These are phyloP conservation scores for Senecio squalidus DNA, from an alignment of 140 eudicot species.

Conservation along the genomic window DNA sequence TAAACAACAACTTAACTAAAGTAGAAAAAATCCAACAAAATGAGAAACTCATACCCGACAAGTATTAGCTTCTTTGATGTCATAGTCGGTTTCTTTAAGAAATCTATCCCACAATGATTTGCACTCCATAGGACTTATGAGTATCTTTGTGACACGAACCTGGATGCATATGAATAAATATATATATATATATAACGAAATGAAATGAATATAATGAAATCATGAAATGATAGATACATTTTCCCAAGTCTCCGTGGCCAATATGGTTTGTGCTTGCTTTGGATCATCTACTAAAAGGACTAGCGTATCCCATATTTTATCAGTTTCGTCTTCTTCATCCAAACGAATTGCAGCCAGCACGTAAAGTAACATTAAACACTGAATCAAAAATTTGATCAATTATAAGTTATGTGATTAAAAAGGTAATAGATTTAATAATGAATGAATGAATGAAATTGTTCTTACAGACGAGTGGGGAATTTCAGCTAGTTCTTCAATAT, in stretches of 20 bases:
- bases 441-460: no score
- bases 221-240: conserved; percentile 41
- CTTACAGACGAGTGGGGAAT: conserved; percentile 78
- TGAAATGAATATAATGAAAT: no score
- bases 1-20: no score
- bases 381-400: background rate
- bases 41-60: no score
- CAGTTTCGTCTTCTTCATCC: conserved; percentile 45
- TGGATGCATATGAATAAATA: no score
- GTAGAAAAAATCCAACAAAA: no score
- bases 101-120: no score
- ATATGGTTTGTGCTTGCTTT: conserved; percentile 39
- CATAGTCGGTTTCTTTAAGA: no score
- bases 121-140: no score
- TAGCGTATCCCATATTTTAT: conserved; percentile 48
- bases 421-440: background rate
- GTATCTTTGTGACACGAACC: no score
- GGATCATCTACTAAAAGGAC: conserved; percentile 39
- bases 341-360: conserved; percentile 63
- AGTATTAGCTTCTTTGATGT: no score
- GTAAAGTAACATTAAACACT: conserved; percentile 66
- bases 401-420: background rate
- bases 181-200: no score
- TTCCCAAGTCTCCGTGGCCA: conserved; percentile 90
- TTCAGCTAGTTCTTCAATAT: conserved; percentile 74